Conservation (phyloP, 495 filamentous ascomycete genomes). For the Articulospora tetracladia region DNA sequence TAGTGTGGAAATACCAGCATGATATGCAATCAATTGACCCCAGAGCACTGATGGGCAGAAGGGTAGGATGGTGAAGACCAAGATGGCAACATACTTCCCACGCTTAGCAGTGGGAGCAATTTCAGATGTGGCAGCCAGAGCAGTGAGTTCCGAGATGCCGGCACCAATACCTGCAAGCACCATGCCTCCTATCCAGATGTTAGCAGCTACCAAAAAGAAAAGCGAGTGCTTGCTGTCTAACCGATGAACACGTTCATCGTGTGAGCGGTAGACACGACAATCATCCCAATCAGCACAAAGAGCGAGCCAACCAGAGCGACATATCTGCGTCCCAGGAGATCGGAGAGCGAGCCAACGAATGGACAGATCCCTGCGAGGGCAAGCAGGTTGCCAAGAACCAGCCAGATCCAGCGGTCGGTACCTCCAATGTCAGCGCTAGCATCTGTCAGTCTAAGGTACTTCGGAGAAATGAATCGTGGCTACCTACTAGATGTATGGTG, state of each 20-base stretch:
- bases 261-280: conserved; percentile 59
- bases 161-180: conserved; percentile 58
- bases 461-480: neutral
- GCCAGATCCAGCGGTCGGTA: conserved; percentile 62
- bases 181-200: conserved; percentile 48
- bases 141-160: conserved; percentile 63
- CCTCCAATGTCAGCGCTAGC: conserved; percentile 54
- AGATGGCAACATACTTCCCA: conserved; percentile 62
- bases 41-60: conserved; percentile 67
- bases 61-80: conserved; percentile 66
- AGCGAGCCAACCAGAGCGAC: conserved; percentile 58
- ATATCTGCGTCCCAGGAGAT: conserved; percentile 64
- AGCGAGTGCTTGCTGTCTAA: conserved; percentile 30
- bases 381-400: conserved; percentile 66
- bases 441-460: neutral
- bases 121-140: conserved; percentile 64
- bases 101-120: conserved; percentile 64
- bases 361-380: conserved; percentile 66
- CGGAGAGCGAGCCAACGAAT: conserved; percentile 69
- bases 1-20: conserved; percentile 32
- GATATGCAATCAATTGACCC: conserved; percentile 62
- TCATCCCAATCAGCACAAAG: conserved; percentile 61
- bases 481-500: conserved; percentile 55
- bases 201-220: conserved; percentile 23
- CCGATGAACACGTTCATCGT: conserved; percentile 69